Evolutionary conservation across 176 grass and related monocot genomes (phyloP), one percentile per base, ranked within the genome.

Genomic region (Leersia perrieri): DNA sequence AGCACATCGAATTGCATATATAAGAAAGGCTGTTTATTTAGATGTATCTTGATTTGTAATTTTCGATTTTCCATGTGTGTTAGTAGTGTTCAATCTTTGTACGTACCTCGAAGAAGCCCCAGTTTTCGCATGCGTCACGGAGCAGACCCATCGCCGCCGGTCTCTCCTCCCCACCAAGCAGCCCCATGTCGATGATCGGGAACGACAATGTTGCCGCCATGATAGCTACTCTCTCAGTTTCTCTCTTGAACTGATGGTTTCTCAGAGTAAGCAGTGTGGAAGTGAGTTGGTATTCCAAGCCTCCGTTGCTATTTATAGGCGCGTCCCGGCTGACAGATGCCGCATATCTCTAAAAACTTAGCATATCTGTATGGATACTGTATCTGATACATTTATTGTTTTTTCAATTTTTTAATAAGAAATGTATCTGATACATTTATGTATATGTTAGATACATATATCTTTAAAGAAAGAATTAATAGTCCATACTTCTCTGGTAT

Each of bases 41-140:
- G 14, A 18, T 47, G 44, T 14, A 5, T 47, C 44, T 5, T 47
- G 39, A 15, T 72, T 22, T 12, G 1, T 40, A 40, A 40, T 11
- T 40, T 33, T 35, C 31, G n/a, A n/a, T n/a, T n/a, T n/a, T 41
- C 18, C 36, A 30, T 14, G 10, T 42, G 62, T n/a, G 3, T 11
- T 11, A 44, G 10, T 11, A 44, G 10, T 16, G 6, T 78, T 49
- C 26, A 66, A 18, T 16, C 2, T 15, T 2, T 11, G 25, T 81
- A n/a, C 49, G 31, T 23, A 97, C 96, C 96, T 99, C 82, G 31
- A 99, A 99, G 90, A 99, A 99, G 11, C 96, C 96, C 96, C 96
- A 99, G 75, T 91, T 95, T 84, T 93, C 81, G 75, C 96, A 99
- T 9, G 96, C 96, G 18, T 99, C 96, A 1, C 33, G 88, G 32